Percentiles rank a stretch among this genome's conserved stretches.
Evolutionary conservation across 805 yeast species (phyloP).

Genomic region (Cyberlindnera veronae): DNA sequence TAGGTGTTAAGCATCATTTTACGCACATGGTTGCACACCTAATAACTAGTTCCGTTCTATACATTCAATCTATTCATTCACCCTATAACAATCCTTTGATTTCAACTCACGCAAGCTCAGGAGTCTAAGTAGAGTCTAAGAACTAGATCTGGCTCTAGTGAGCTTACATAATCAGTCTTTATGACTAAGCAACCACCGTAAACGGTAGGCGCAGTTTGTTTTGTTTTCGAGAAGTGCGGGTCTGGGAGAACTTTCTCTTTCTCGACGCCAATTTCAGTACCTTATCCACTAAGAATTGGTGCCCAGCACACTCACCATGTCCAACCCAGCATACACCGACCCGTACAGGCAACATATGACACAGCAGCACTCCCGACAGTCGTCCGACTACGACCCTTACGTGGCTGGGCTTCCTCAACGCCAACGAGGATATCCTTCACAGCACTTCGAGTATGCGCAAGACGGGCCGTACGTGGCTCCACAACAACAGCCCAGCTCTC

Average conservation of each 20-base stretch:
- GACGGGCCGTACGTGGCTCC: neutral
- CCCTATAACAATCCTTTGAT: too few relatives aligned
- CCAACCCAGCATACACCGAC: neutral
- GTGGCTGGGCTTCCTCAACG: neutral
- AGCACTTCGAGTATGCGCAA: neutral
- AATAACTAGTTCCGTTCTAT: too few relatives aligned
- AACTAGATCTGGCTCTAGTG: too few relatives aligned
- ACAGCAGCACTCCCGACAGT: neutral
- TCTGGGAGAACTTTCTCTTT: neutral
- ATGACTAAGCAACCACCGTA: too few relatives aligned
- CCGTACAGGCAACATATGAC: neutral
- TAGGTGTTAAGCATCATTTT: too few relatives aligned
- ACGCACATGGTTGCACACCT: too few relatives aligned
- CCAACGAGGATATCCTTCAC: neutral
- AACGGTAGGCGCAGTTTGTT: constrained; percentile 14
- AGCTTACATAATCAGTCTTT: too few relatives aligned
- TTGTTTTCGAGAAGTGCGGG: constrained; percentile 1
- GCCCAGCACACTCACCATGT: neutral
- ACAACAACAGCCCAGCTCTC: neutral
- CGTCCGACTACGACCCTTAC: neutral
- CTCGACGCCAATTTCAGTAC: neutral
- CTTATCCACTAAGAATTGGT: neutral
- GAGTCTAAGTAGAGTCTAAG: too few relatives aligned
- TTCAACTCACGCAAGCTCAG: too few relatives aligned
- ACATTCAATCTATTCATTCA: too few relatives aligned